Evolutionary conservation across 2,329 filamentous ascomycete species (phyloP).

Genomic region (Neocatenulostroma microsporum): DNA sequence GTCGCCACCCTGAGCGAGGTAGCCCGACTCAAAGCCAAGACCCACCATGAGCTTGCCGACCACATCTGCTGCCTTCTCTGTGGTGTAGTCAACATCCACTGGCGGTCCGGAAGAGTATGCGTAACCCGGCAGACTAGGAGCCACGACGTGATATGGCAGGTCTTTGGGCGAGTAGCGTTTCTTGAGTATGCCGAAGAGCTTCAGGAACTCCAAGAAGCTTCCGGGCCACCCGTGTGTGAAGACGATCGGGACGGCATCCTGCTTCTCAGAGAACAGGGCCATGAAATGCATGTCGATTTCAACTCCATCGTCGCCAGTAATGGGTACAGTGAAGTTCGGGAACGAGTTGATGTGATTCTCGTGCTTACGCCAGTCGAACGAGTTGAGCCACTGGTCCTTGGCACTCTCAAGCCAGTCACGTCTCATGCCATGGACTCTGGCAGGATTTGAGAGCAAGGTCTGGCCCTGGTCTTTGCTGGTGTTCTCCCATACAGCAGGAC

Average conservation of each 20-base stretch:
- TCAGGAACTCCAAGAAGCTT: slow-evolving; percentile 28
- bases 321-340: slow-evolving; percentile 42
- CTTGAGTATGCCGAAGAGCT: slow-evolving; percentile 23
- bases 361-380: slow-evolving; percentile 34
- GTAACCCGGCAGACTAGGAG: slow-evolving; percentile 48
- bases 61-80: slow-evolving; percentile 33
- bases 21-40: slow-evolving; percentile 44
- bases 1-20: slow-evolving; percentile 50
- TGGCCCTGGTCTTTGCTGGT: slow-evolving; percentile 25
- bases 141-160: slow-evolving; percentile 50
- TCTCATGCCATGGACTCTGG: slow-evolving; percentile 37
- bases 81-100: slow-evolving; percentile 35
- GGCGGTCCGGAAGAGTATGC: slow-evolving; percentile 42
- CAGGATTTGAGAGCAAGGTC: slow-evolving; percentile 4
- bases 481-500: slow-evolving; percentile 44
- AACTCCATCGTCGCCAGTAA: slow-evolving; percentile 34
- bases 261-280: slow-evolving; percentile 46
- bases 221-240: slow-evolving; percentile 34
- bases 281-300: slow-evolving; percentile 45
- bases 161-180: slow-evolving; percentile 41
- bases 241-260: slow-evolving; percentile 31
- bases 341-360: slow-evolving; percentile 43
- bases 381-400: slow-evolving; percentile 29
- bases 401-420: slow-evolving; percentile 40
- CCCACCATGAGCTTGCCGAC: slow-evolving; percentile 46